Conservation (phyloP, 768 basidiomycete genomes). For the Lyophyllum shimeji region DNA sequence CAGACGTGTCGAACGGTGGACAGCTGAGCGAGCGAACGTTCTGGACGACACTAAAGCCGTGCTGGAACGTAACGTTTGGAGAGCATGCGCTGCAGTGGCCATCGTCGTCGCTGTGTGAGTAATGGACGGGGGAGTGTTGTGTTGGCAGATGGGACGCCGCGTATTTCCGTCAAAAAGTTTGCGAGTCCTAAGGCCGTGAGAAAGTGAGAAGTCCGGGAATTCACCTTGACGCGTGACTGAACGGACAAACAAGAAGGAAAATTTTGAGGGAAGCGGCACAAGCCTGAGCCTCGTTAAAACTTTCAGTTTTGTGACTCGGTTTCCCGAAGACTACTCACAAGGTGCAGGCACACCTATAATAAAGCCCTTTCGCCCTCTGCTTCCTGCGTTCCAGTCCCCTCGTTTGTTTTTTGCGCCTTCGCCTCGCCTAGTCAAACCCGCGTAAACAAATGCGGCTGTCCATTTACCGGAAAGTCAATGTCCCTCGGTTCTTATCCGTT, state of each 20-base stretch:
- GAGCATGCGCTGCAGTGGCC: conserved; percentile 47
- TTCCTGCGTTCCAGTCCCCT: background rate
- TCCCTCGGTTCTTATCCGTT: conserved; percentile 32
- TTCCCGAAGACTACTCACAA: conserved; percentile 3
- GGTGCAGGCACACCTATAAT: conserved; percentile 15
- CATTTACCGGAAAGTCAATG: conserved; percentile 14
- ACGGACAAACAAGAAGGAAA: conserved; percentile 4
- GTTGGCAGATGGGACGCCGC: conserved; percentile 8
- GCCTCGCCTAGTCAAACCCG: conserved; percentile 17
- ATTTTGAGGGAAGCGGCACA: conserved; percentile 6
- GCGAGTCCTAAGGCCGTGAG: conserved; percentile 10
- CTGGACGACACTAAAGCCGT: conserved; percentile 56
- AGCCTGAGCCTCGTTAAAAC: background rate
- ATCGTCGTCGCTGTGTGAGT: conserved; percentile 16
- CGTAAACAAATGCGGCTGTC: conserved; percentile 24
- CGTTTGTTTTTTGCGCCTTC: conserved; percentile 3
- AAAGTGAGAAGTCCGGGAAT: conserved; percentile 5
- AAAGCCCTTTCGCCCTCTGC: background rate
- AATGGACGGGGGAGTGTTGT: background rate
- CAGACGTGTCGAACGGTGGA: conserved; percentile 21
- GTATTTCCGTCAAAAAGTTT: conserved; percentile 18
- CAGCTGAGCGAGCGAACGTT: conserved; percentile 38
- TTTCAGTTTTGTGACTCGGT: conserved; percentile 4
- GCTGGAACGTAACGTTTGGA: conserved; percentile 57
- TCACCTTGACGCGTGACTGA: conserved; percentile 1